Percentiles rank a stretch among this genome's conserved stretches.
Evolutionary conservation across 176 grass and related monocot genomes (phyloP).

Genomic region (Poa pratensis): DNA sequence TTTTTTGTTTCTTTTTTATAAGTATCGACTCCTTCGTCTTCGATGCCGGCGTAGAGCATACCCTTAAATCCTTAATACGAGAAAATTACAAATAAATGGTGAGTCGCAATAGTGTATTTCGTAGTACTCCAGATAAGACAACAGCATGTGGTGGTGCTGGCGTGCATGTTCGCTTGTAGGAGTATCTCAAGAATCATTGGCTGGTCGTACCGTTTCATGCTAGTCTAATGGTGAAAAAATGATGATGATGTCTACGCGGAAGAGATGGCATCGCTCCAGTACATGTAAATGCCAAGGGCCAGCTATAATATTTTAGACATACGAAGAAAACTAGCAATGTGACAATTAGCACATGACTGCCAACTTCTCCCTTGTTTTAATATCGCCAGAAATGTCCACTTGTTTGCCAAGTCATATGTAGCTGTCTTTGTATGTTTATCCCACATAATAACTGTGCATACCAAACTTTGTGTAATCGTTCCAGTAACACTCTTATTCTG

Average conservation of each 20-base stretch:
- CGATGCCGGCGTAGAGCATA: no score
- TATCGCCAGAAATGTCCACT: background rate
- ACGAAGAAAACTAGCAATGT: background rate
- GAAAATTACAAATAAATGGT: background rate
- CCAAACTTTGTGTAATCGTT: background rate
- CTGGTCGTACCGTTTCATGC: slow-evolving; percentile 29
- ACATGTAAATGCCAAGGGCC: background rate
- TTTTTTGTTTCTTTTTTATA: background rate
- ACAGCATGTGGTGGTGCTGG: slow-evolving; percentile 25
- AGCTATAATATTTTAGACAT: background rate
- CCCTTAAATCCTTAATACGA: background rate
- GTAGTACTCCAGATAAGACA: slow-evolving; percentile 18
- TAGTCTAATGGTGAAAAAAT: background rate
- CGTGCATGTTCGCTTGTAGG: slow-evolving; percentile 11
- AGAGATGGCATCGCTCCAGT: background rate
- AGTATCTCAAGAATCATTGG: slow-evolving; percentile 48
- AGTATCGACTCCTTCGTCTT: no score
- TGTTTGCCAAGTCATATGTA: slow-evolving; percentile 13
- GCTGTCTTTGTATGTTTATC: slow-evolving; percentile 6
- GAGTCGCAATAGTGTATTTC: background rate
- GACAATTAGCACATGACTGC: background rate
- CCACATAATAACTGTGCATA: background rate
- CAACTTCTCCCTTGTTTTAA: background rate
- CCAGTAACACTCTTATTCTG: no score
- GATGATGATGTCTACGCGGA: background rate